Evolutionary conservation across 305 asterid genomes (phyloP), one percentile per base, ranked within the genome.

Genomic region (Plantago rigida): DNA sequence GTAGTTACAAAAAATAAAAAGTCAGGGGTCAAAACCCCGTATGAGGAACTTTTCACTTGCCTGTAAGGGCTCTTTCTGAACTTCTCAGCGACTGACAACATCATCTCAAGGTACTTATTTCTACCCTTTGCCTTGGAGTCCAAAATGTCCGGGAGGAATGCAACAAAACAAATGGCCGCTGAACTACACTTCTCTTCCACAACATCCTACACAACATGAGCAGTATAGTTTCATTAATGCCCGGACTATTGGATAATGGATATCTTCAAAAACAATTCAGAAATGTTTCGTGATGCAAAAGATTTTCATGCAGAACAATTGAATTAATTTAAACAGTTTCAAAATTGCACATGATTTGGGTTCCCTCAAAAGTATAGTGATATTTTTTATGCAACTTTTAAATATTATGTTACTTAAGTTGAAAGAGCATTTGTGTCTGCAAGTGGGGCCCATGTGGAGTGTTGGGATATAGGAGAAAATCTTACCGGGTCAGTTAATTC

Each of bases 111-210:
- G 73, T 91, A 87, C 69, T 78, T 84, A 60, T 91, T 87, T 74
- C 97, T 82, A 55, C 97, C 97, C 50, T 81, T 88, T 2, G 98
- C 96, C 70, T 80, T 91, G 62, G 98, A 82, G 80, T 91, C 98
- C 85, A 91, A 82, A 68, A 91, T 91, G 77, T 91, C 94, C 1
- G 98, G 98, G 47, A 91, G 87, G 80, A 91, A 91, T 6, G 94
- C 78, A 41, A 85, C 85, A 69, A 91, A 91, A 75, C 98, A 91
- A 66, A 91, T 82, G 52, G 92, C 92, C 24, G 94, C 98, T 66
- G 94, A 73, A 60, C 87, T 90, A 69, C 98, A 91, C 71, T 86
- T 91, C 74, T 91, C 96, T 69, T 87, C 98, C 85, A 86, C 17
- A 48, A 82, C 91, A 66, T 87, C 88, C 98, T 91, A 61, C 65